A percentile compares a stretch with the other conserved stretches of the same genome.
Conservation (phyloP, 1,284 basidiomycete species). For the Austroboletus niveus region DNA sequence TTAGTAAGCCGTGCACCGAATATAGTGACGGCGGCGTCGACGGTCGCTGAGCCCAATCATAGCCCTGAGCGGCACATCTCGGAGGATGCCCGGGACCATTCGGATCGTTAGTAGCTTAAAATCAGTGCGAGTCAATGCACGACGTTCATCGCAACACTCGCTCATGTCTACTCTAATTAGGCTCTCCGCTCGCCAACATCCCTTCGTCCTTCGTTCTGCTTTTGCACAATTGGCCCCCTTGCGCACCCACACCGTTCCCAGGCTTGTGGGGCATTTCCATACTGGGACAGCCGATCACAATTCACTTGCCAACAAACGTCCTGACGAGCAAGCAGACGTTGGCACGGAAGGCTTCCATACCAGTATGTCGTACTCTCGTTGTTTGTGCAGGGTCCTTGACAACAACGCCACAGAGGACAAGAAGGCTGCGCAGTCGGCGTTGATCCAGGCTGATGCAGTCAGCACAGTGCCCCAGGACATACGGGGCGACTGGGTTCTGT, state of each 20-base stretch:
- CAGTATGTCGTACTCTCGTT: slow-evolving; percentile 12
- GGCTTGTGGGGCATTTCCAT: slow-evolving; percentile 22
- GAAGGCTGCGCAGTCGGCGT: slow-evolving; percentile 10
- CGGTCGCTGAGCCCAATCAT: neutral
- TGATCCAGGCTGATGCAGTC: slow-evolving; percentile 32
- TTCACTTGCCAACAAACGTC: slow-evolving; percentile 25
- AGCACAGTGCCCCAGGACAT: slow-evolving; percentile 48
- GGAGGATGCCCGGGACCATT: slow-evolving; percentile 24
- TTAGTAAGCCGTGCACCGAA: neutral
- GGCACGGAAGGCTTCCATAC: slow-evolving; percentile 33
- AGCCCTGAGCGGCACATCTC: slow-evolving; percentile 22
- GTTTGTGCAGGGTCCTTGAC: neutral
- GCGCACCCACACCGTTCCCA: slow-evolving; percentile 4
- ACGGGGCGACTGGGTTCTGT: slow-evolving; percentile 78
- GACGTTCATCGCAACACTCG: neutral
- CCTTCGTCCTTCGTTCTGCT: slow-evolving; percentile 8
- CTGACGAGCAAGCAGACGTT: slow-evolving; percentile 20
- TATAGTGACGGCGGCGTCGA: neutral
- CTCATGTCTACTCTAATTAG: slow-evolving; percentile 27
- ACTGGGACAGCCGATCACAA: slow-evolving; percentile 20
- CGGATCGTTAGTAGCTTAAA: slow-evolving; percentile 27
- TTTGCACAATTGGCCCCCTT: slow-evolving; percentile 8
- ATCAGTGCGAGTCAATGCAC: slow-evolving; percentile 2
- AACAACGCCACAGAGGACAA: slow-evolving; percentile 27
- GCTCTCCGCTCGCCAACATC: slow-evolving; percentile 7